Conservation (phyloP, 306 rosid genomes). For the Quercus cerris region DNA sequence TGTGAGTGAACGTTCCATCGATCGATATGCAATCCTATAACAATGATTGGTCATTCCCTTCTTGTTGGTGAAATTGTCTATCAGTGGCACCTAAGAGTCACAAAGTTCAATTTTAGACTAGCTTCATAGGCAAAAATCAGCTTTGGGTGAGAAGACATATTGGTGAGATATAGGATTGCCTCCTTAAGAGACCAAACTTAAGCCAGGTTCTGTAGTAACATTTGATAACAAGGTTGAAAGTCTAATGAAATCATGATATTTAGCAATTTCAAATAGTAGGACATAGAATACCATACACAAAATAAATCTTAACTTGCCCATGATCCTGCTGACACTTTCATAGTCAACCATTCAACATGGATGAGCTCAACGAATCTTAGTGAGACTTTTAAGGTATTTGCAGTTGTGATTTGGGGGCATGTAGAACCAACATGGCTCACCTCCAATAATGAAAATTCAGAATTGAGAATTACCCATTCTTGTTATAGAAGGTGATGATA, state of each 20-base stretch:
- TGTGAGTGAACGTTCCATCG: no score
- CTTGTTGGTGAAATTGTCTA: constrained; percentile 95
- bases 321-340: background rate
- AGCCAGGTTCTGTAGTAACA: background rate
- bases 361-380: background rate
- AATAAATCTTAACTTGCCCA: background rate
- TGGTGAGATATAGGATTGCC: background rate
- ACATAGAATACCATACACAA: background rate
- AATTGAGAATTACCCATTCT: no score
- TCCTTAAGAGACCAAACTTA: background rate
- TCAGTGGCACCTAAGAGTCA: constrained; percentile 65
- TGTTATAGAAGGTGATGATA: background rate
- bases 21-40: constrained; percentile 63
- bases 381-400: background rate
- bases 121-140: background rate
- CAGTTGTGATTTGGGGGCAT: no score
- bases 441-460: no score
- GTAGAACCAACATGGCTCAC: no score
- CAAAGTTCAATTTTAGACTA: background rate
- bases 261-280: background rate
- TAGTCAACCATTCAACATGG: background rate
- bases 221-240: background rate
- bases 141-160: no score
- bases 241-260: background rate
- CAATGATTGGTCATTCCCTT: constrained; percentile 96